Evolutionary conservation across 2,329 filamentous ascomycete species (phyloP).

Genomic region (Huntiella savannae): DNA sequence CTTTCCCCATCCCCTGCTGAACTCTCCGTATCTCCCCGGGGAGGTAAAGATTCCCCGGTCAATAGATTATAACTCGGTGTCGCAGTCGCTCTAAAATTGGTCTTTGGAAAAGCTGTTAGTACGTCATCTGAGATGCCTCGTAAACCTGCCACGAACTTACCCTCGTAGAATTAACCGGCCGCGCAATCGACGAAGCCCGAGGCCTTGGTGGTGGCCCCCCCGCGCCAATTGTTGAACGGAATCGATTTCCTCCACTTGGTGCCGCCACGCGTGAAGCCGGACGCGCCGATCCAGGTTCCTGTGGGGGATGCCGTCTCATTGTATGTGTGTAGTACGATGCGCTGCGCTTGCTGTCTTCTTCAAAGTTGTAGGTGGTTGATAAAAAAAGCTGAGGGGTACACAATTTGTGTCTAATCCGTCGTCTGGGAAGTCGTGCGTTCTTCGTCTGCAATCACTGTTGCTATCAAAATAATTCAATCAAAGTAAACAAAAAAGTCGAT

Average conservation of each 20-base stretch:
- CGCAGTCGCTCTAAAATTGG: conserved; percentile 7
- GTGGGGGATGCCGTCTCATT: conserved; percentile 8
- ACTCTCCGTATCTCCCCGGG: conserved; percentile 19
- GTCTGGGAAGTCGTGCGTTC: too few relatives aligned
- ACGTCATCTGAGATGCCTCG: background rate
- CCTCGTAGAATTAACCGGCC: background rate
- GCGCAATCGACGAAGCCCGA: conserved; percentile 4
- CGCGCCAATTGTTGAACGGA: conserved; percentile 8
- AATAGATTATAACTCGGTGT: conserved; percentile 38
- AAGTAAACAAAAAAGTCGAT: background rate
- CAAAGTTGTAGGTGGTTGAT: too few relatives aligned
- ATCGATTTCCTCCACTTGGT: conserved; percentile 5
- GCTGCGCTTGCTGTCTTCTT: background rate
- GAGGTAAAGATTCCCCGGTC: conserved; percentile 23
- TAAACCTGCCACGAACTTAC: conserved; percentile 2
- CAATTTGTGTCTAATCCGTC: too few relatives aligned
- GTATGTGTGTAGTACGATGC: background rate
- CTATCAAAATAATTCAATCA: background rate
- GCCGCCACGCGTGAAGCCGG: conserved; percentile 10
- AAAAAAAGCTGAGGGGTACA: too few relatives aligned
- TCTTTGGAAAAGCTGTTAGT: background rate
- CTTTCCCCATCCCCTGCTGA: conserved; percentile 25
- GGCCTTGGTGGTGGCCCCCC: conserved; percentile 7
- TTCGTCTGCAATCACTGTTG: too few relatives aligned
- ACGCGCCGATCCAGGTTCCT: conserved; percentile 8